A percentile compares a stretch with the other conserved stretches of the same genome.
phyloP scores from a whole-genome alignment of 495 filamentous ascomycete genomes.

The Neurospora pannonica region DNA sequence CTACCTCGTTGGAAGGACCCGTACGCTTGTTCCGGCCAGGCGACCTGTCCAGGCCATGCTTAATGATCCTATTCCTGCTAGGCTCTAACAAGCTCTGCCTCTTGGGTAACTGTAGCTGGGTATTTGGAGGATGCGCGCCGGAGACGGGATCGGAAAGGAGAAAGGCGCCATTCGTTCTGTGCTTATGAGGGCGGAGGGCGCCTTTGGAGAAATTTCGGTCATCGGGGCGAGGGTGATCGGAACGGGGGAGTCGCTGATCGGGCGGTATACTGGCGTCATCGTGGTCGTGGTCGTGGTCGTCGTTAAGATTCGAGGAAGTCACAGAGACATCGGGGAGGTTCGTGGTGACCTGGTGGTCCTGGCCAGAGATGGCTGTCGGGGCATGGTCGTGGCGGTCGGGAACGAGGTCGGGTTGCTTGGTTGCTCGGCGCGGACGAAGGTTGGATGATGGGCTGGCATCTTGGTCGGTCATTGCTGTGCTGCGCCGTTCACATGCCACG shows the following conservation, averaged over 20 bases:
- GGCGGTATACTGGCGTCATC: conserved; percentile 10
- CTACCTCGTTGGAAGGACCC: neutral
- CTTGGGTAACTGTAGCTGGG: conserved; percentile 3
- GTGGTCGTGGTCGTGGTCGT: neutral
- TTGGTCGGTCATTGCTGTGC: conserved; percentile 17
- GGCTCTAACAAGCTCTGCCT: conserved; percentile 10
- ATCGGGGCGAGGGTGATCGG: conserved; percentile 8
- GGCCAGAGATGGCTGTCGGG: conserved; percentile 2
- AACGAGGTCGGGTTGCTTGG: conserved; percentile 8
- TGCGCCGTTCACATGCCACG: conserved; percentile 6
- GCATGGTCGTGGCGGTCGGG: conserved; percentile 5
- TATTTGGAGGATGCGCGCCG: neutral
- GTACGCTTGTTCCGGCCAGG: neutral
- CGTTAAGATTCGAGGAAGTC: neutral
- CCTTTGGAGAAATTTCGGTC: conserved; percentile 14
- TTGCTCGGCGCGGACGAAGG: conserved; percentile 13
- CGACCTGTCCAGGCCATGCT: conserved; percentile 4
- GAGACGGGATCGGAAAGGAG: conserved; percentile 32
- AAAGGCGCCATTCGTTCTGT: conserved; percentile 34
- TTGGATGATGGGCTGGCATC: conserved; percentile 15
- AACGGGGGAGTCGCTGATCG: conserved; percentile 10
- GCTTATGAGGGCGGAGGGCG: conserved; percentile 27
- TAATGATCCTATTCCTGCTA: neutral
- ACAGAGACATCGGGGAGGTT: conserved; percentile 1
- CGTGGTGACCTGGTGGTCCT: conserved; percentile 6